Percentiles rank a stretch among this genome's conserved stretches.
These are phyloP conservation scores for Pseudonectria foliicola DNA, from an alignment of 2,329 filamentous ascomycete genomes.

Conservation along the genomic window DNA sequence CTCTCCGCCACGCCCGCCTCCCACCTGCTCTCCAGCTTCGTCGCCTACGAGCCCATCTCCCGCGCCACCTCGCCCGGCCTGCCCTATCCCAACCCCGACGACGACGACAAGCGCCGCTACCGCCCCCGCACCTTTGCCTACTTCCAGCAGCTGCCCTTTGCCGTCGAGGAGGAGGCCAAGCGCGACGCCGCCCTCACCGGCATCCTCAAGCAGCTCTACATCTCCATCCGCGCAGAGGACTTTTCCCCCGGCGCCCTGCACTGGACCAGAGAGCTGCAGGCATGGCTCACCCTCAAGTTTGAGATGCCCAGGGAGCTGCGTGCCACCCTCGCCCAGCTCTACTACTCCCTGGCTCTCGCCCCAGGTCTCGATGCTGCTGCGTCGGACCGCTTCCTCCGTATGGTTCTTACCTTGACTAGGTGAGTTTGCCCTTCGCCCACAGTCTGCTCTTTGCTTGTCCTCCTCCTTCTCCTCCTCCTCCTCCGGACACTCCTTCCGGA, in stretches of 20 bases:
- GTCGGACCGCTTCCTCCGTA: slow-evolving; percentile 87
- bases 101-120: slow-evolving; percentile 57
- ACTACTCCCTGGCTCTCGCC: slow-evolving; percentile 87
- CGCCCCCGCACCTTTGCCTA: slow-evolving; percentile 91
- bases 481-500: too few species aligned
- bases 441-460: too few species aligned
- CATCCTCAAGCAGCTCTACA: slow-evolving; percentile 90
- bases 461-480: too few species aligned
- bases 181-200: slow-evolving; percentile 73
- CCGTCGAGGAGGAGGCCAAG: slow-evolving; percentile 71
- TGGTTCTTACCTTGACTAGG: slow-evolving; percentile 96
- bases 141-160: slow-evolving; percentile 81
- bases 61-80: slow-evolving; percentile 78
- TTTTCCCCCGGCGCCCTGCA: slow-evolving; percentile 90
- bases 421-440: too few species aligned
- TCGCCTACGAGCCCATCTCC: slow-evolving; percentile 62
- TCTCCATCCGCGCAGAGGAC: slow-evolving; percentile 84
- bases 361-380: slow-evolving; percentile 78
- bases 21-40: slow-evolving; percentile 31
- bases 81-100: slow-evolving; percentile 43
- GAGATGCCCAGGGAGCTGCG: slow-evolving; percentile 83
- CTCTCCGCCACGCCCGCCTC: slow-evolving; percentile 26
- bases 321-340: slow-evolving; percentile 78
- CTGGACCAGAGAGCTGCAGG: slow-evolving; percentile 93
- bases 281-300: slow-evolving; percentile 95